Base-by-base conservation (phyloP, 495 filamentous ascomycete species). In the Aspergillus homomorphus region DNA sequence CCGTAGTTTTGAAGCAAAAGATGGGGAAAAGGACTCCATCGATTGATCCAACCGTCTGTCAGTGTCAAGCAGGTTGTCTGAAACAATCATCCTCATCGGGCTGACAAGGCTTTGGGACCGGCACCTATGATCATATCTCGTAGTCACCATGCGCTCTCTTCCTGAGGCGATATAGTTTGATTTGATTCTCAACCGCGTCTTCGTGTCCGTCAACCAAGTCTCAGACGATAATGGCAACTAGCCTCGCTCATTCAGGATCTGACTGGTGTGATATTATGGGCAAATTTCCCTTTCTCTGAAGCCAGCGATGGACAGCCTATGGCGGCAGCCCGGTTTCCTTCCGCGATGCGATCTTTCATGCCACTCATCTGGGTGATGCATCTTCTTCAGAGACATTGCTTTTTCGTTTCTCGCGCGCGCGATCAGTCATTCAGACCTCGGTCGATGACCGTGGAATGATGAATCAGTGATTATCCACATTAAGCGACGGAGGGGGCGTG, bases 1-100 rank as follows among this genome's bases (percentile, higher is more conserved):
- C 48, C 48, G 28, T 51, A 30, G 23, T 51, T 30, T 51, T 51
- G 48, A 51, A 19, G 48, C 48, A 51, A 51, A 51, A 23, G 21
- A 23, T 22, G 48, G 48, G 48, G 21, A 30, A 50, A 30, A 51
- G 23, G 21, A 18, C 48, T 30, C 48, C 48, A 51, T 51, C 33
- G 33, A 38, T 12, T 38, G 33, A 38, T 38, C 48, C 48, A 30
- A 26, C 48, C 48, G 15, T 51, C 46, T 50, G 21, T 50, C 48
- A 48, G n/a, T 38, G 33, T 38, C 33, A 38, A 14, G 7, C 33
- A 38, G 33, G 2, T 38, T 38, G 33, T 38, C 33, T 38, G 33
- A 38, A 38, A 38, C 33, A 38, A 12, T 38, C 33, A 10, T 38
- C 10, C 10, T 38, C 15, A 12, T 2, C 15, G 8, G 33, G 33